These are phyloP conservation scores for Peniophora sp. DNA, from an alignment of 1,284 basidiomycete species.

Conservation along the genomic window DNA sequence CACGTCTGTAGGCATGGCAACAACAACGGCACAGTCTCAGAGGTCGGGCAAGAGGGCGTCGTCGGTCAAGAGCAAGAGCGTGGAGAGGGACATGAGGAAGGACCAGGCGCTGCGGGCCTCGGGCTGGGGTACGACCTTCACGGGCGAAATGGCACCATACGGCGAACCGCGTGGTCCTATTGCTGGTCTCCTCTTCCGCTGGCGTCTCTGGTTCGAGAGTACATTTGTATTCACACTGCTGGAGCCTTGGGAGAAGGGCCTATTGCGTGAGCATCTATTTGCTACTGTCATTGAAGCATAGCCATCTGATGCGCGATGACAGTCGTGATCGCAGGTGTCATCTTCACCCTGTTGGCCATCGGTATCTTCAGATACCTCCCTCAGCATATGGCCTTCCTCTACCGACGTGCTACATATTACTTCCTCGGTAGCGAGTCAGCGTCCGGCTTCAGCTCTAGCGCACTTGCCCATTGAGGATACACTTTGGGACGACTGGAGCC, in stretches of 20 bases:
- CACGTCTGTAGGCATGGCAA: too few relatives aligned
- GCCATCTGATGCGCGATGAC: not conserved
- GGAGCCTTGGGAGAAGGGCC: slow-evolving; percentile 54
- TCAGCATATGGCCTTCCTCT: slow-evolving; percentile 23
- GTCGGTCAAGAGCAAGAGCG: not conserved
- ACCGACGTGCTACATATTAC: slow-evolving; percentile 28
- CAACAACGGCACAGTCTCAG: too few relatives aligned
- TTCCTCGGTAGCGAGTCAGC: slow-evolving; percentile 22
- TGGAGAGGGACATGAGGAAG: not conserved
- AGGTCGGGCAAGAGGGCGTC: not conserved
- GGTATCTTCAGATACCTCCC: slow-evolving; percentile 29
- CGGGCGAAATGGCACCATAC: slow-evolving; percentile 19
- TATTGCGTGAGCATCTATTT: slow-evolving; percentile 33
- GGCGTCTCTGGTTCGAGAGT: slow-evolving; percentile 41
- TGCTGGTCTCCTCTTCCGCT: slow-evolving; percentile 35
- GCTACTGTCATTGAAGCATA: not conserved
- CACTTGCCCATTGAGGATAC: not conserved
- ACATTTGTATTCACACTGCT: slow-evolving; percentile 45
- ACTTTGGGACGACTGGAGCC: too few relatives aligned
- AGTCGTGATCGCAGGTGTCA: slow-evolving; percentile 24
- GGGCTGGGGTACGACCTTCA: slow-evolving; percentile 11
- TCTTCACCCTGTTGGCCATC: slow-evolving; percentile 21
- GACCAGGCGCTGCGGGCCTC: not conserved
- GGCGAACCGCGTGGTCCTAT: slow-evolving; percentile 28
- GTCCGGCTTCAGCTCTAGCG: not conserved